These are phyloP conservation scores for Trametes gibbosa DNA, from an alignment of 768 basidiomycete species.

Conservation along the genomic window DNA sequence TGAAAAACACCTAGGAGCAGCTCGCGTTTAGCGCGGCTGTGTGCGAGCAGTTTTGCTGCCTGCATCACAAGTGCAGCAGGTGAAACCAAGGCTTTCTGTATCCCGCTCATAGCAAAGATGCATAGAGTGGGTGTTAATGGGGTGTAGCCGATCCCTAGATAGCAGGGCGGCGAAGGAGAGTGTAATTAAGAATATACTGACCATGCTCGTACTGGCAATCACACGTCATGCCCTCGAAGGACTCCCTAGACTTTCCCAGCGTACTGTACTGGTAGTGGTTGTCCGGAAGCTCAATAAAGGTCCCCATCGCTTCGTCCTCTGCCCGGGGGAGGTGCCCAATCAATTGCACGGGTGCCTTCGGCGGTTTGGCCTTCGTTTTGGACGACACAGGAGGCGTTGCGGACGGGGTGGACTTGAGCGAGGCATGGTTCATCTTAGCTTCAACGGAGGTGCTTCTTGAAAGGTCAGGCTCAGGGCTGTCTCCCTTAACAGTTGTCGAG, in stretches of 20 bases:
- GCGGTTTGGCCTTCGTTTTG: conserved; percentile 31
- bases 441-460: conserved; percentile 24
- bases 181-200: conserved; percentile 43
- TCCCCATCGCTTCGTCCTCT: conserved; percentile 64
- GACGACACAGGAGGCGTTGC: conserved; percentile 34
- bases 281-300: conserved; percentile 68
- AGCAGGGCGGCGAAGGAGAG: background rate
- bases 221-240: conserved; percentile 91
- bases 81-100: background rate
- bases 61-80: background rate
- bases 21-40: conserved; percentile 1
- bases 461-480: conserved; percentile 9
- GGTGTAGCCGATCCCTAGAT: background rate
- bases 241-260: conserved; percentile 84
- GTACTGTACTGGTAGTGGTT: conserved; percentile 88
- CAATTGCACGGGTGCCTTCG: conserved; percentile 54
- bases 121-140: background rate
- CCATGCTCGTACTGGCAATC: conserved; percentile 85
- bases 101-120: too few relatives aligned
- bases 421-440: conserved; percentile 16
- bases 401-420: conserved; percentile 33
- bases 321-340: conserved; percentile 81
- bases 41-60: background rate
- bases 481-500: conserved; percentile 22
- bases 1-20: background rate